A percentile compares a stretch with the other conserved stretches of the same genome.
Conservation (phyloP, 257 asterid genomes). For the Hygrophila difformis region DNA sequence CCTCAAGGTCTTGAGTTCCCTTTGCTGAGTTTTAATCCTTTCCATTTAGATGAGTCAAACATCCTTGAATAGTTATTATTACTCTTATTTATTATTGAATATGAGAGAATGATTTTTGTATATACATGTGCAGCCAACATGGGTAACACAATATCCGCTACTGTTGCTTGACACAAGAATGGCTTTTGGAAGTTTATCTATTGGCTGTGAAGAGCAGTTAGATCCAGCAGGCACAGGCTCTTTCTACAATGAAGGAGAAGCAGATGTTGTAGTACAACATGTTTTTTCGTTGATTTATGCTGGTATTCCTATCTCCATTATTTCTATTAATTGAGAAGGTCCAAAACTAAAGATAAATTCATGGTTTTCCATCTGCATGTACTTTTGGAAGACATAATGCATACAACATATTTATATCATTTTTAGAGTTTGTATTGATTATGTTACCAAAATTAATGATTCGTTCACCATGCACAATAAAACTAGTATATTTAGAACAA, state of each 20-base stretch:
- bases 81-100: background rate
- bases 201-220: slow-evolving; percentile 90
- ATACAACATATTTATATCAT: background rate
- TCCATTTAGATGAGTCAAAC: no score
- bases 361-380: background rate
- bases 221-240: slow-evolving; percentile 99
- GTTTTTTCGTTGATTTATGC: slow-evolving; percentile 75
- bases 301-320: slow-evolving; percentile 36
- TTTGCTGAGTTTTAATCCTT: no score
- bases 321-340: background rate
- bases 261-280: slow-evolving; percentile 82
- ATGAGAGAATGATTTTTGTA: slow-evolving; percentile 7
- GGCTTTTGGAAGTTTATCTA: slow-evolving; percentile 90
- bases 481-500: no score
- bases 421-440: no score
- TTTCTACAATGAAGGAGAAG: slow-evolving; percentile 94
- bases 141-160: slow-evolving; percentile 92
- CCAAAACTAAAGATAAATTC: background rate
- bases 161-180: slow-evolving; percentile 89
- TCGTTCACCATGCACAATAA: no score
- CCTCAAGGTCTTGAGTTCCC: no score
- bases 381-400: background rate
- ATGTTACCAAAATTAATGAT: no score
- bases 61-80: no score
- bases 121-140: slow-evolving; percentile 54